Percentiles rank a stretch among this genome's conserved stretches.
Conservation (phyloP, 441 rosid genomes). For the Mallotus repandus region DNA sequence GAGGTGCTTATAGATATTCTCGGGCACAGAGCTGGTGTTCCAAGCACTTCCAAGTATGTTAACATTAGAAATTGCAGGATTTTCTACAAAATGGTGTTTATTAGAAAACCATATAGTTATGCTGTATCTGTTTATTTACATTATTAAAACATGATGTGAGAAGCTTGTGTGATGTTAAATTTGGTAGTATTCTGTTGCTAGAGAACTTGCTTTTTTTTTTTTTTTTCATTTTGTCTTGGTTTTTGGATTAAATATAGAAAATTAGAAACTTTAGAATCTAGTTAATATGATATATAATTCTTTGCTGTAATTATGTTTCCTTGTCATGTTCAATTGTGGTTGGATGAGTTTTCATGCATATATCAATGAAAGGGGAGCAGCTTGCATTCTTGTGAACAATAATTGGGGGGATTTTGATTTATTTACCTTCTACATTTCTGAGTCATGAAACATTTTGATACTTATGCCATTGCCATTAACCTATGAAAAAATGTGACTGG, state of each 20-base stretch:
- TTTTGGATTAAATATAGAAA: background rate
- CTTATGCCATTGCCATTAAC: background rate
- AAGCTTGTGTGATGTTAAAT: background rate
- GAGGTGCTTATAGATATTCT: conserved; percentile 85
- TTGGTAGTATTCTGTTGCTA: background rate
- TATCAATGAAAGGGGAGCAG: background rate
- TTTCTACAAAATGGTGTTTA: too few species aligned
- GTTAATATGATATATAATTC: background rate
- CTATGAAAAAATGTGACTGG: background rate
- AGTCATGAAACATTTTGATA: background rate
- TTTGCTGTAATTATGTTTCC: background rate
- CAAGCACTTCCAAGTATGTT: conserved; percentile 76
- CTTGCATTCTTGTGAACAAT: background rate
- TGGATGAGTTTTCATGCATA: background rate
- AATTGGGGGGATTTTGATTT: background rate
- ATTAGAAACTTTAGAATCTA: background rate
- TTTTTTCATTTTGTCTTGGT: background rate
- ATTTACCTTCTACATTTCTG: background rate
- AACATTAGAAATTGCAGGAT: background rate
- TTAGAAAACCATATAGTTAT: background rate
- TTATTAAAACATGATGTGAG: background rate
- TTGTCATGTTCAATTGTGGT: background rate
- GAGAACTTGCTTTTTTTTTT: background rate
- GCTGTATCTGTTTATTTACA: background rate
- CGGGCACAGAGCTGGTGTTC: conserved; percentile 74